Evolutionary conservation across 805 yeast genomes (phyloP), one percentile per base, ranked within the genome.

Genomic region (Candida maltosa): DNA sequence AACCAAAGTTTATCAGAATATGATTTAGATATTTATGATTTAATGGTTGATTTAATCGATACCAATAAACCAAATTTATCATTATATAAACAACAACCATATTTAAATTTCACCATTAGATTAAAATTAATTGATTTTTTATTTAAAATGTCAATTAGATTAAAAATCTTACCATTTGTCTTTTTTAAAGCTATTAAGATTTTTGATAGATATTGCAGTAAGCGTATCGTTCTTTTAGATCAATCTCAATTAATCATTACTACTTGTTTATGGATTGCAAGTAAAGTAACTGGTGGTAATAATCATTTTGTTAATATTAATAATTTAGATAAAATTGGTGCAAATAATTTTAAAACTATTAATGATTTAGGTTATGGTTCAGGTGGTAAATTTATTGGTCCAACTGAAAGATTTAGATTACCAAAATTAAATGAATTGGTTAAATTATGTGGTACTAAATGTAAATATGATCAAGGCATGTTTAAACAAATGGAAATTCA

Each of bases 231-330:
- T 1, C 73, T 84, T 44, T 76, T 81, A 46, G 89, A 85, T 39
- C 97, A 89, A 60, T 80, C 87, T 42, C 96, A 89, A 59, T 70
- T 91, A 35, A 91, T 91, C 8, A 87, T 94, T 21, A 84, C 95
- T 41, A 87, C 96, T 4, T 87, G 96, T 41, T 65, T 91, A 23
- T 91, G 97, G 97, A 74, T 91, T 21, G 87, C 96, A 2, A 81
- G 96, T 17, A 91, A 91, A 57, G 71, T 80, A n/a, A 76, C 75
- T 49, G 87, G 87, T 32, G 87, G 87, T 25, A 80, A 82, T 56
- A 78, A 77, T 46, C 87, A 80, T 57, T 76, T 78, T 46, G 72
- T 76, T 35, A 76, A 76, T 52, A 64, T 58, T 33, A 45, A 36
- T 29, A 59, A 60, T 39, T 32, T 52, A 16, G 54, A 49, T 14